Evolutionary conservation across 2,329 filamentous ascomycete genomes (phyloP), one percentile per base, ranked within the genome.

Genomic region (Colletotrichum sp.): DNA sequence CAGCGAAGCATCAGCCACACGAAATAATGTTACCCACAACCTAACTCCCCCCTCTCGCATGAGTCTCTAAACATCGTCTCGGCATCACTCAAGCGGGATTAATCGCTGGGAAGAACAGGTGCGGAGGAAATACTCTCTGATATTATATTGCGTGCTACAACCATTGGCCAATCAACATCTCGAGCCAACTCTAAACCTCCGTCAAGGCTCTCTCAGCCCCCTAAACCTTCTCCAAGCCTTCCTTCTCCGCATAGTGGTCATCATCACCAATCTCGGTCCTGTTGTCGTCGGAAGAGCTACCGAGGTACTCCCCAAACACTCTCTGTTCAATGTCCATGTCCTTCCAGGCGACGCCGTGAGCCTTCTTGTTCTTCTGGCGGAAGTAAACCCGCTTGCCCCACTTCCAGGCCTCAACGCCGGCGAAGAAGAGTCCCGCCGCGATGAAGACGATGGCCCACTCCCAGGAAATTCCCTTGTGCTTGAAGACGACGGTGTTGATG

Each of bases 371-470:
- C 60, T 68, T 64, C 28, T 57, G 69, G 9, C 77, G 62, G 67
- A 76, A 77, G 28, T 62, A 78, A 12, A 74, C 57, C 4, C 89
- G 81, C 85, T 90, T 90, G 8, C 76, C 81, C 81, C 84, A 88
- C 80, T 90, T 90, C 88, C 88, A 90, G 6, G 79, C 70, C 80
- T 91, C 89, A 4, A 89, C 83, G 32, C 89, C 89, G 0, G 83
- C 75, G 77, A 91, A 89, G 81, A 90, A 91, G 8, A 90, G 77
- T 1, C 86, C 77, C 0, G 87, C 83, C 3, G 82, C 85, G 30
- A 89, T 79, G 68, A 90, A 88, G 4, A 89, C 86, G 39, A 90
- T 85, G 1, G 82, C 88, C 89, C 88, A 91, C 78, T 90, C 89
- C 77, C 77, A 78, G 1, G 49, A 49, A 24, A 78, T 78, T 0